These are phyloP conservation scores for Curvularia spicifera DNA, from an alignment of 2,329 filamentous ascomycete genomes.

Conservation along the genomic window DNA sequence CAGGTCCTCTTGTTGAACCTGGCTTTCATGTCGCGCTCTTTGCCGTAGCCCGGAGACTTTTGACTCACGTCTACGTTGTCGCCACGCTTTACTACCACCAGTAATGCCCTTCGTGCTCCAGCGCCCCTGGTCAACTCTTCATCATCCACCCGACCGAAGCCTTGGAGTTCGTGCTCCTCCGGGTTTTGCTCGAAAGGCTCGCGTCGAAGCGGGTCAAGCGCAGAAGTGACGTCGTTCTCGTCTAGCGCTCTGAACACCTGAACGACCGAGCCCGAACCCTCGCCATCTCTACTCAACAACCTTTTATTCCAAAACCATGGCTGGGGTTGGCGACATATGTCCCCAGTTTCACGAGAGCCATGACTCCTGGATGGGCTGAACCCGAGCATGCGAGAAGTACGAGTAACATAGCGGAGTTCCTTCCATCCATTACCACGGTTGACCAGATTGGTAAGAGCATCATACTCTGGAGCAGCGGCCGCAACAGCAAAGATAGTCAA, in stretches of 20 bases:
- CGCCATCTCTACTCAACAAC: constrained; percentile 13
- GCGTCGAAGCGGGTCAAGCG: constrained; percentile 14
- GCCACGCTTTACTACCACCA: constrained; percentile 22
- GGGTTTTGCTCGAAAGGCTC: constrained; percentile 16
- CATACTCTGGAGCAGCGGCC: constrained; percentile 23
- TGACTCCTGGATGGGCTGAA: constrained; percentile 21
- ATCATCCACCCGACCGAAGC: constrained; percentile 20
- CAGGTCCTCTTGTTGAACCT: constrained; percentile 22
- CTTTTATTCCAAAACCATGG: constrained; percentile 18
- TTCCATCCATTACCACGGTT: constrained; percentile 26
- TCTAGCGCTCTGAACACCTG: constrained; percentile 19
- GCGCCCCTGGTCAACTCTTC: constrained; percentile 17
- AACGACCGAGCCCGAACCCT: constrained; percentile 15
- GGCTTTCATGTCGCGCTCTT: constrained; percentile 23
- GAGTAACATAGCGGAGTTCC: constrained; percentile 23
- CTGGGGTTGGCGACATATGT: constrained; percentile 21
- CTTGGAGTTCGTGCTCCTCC: constrained; percentile 10
- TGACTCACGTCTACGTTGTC: constrained; percentile 13
- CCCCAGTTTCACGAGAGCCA: constrained; percentile 20
- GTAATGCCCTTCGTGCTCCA: constrained; percentile 16
- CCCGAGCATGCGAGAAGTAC: constrained; percentile 22
- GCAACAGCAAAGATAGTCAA: constrained; percentile 19
- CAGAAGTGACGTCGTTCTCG: constrained; percentile 14
- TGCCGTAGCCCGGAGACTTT: constrained; percentile 19
- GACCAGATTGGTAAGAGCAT: constrained; percentile 20